Conservation (phyloP, 306 rosid genomes). For the Parietaria judaica region DNA sequence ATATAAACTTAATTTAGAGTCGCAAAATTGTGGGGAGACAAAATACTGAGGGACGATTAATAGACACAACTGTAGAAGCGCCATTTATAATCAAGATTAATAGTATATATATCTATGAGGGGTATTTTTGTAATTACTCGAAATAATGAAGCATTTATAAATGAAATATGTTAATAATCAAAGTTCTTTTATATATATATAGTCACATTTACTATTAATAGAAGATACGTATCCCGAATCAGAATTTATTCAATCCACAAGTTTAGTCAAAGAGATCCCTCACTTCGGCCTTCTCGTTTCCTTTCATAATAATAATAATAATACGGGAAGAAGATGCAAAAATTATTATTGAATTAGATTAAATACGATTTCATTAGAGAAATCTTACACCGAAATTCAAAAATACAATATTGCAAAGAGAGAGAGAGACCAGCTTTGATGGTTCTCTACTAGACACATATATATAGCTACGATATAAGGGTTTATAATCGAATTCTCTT, state of each 20-base stretch:
- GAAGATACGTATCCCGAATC: conserved; percentile 2
- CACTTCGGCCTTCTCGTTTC: background rate
- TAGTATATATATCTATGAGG: too few species aligned
- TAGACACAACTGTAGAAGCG: too few species aligned
- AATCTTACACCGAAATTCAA: background rate
- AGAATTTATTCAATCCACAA: background rate
- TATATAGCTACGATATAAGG: background rate
- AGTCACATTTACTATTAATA: background rate
- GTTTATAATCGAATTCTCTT: background rate
- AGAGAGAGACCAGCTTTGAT: background rate
- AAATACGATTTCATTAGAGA: background rate
- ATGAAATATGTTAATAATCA: too few species aligned
- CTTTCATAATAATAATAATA: background rate
- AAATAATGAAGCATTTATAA: too few species aligned
- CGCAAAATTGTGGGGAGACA: too few species aligned
- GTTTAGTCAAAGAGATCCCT: conserved; percentile 5
- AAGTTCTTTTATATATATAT: too few species aligned
- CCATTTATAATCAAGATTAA: too few species aligned
- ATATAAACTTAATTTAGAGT: too few species aligned
- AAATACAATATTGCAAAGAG: background rate
- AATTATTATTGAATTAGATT: too few species aligned
- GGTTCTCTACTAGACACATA: background rate
- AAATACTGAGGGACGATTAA: too few species aligned
- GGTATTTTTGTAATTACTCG: too few species aligned
- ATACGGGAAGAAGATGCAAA: too few species aligned